Conservation (phyloP, 176 grass and related monocot species). For the Chloris gayana region DNA sequence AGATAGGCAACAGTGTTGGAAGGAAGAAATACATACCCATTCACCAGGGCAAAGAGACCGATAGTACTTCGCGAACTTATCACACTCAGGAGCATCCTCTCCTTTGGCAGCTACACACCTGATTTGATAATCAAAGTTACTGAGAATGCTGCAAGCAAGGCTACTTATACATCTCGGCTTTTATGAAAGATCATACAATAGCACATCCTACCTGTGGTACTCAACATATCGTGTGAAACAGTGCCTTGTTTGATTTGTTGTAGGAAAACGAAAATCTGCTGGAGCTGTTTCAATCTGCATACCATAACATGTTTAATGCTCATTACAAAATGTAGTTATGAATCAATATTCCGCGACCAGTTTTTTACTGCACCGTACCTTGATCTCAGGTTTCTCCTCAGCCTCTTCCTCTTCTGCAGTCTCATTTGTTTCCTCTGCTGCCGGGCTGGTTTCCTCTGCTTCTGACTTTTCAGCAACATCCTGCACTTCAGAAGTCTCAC, state of each 20-base stretch:
- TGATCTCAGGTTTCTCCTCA: conserved; percentile 67
- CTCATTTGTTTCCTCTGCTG: conserved; percentile 56
- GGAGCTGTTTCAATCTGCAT: conserved; percentile 86
- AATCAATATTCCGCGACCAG: neutral
- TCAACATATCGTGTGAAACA: conserved; percentile 93
- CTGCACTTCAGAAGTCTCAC: conserved; percentile 40
- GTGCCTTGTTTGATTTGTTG: conserved; percentile 88
- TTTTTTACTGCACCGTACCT: conserved; percentile 48
- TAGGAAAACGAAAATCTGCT: conserved; percentile 93
- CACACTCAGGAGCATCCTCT: conserved; percentile 68
- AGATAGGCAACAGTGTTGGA: neutral
- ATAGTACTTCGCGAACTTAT: conserved; percentile 87
- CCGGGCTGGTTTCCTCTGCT: conserved; percentile 42
- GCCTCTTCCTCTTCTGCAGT: conserved; percentile 48
- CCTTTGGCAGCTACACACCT: conserved; percentile 77
- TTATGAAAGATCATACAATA: neutral
- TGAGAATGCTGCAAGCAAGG: conserved; percentile 1
- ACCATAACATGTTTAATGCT: conserved; percentile 21
- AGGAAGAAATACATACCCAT: conserved; percentile 68
- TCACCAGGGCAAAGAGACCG: conserved; percentile 81
- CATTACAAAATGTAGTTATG: neutral
- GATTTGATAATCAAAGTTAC: conserved; percentile 6
- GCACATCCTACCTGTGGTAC: conserved; percentile 65
- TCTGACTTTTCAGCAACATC: conserved; percentile 42
- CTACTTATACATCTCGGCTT: neutral